Evolutionary conservation across 2,329 filamentous ascomycete species (phyloP).

Genomic region (Blumeria graminis): DNA sequence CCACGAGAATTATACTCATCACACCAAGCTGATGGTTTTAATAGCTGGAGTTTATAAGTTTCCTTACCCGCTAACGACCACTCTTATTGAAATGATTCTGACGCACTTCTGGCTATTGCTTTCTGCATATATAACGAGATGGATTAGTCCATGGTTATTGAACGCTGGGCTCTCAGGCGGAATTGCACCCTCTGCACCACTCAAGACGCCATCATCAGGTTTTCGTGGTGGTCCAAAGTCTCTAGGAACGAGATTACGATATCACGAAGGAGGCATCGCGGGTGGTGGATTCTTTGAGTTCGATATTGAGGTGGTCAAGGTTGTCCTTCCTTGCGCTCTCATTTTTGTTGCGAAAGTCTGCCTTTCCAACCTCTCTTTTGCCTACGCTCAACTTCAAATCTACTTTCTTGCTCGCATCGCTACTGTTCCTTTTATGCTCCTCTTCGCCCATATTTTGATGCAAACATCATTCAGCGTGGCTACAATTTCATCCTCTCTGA

Average conservation of each 20-base stretch:
- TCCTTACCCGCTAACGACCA: constrained; percentile 25
- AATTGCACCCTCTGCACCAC: constrained; percentile 21
- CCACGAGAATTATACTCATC: constrained; percentile 11
- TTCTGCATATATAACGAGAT: constrained; percentile 23
- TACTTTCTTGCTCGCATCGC: constrained; percentile 27
- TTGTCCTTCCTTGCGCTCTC: constrained; percentile 23
- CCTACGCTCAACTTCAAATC: constrained; percentile 25
- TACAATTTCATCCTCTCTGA: constrained; percentile 24
- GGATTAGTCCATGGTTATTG: constrained; percentile 18
- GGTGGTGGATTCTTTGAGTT: constrained; percentile 30
- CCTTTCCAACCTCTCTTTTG: constrained; percentile 28
- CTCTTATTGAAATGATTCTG: constrained; percentile 25
- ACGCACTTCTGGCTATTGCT: constrained; percentile 23
- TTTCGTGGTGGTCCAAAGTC: constrained; percentile 12
- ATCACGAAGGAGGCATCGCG: constrained; percentile 22
- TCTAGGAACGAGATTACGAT: constrained; percentile 8
- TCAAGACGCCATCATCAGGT: constrained; percentile 12
- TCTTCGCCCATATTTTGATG: constrained; percentile 23
- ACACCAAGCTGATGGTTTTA: constrained; percentile 12
- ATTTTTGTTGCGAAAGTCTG: constrained; percentile 25
- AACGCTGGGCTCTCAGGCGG: constrained; percentile 18
- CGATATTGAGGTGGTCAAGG: constrained; percentile 21
- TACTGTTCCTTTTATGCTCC: constrained; percentile 23
- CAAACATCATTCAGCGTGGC: constrained; percentile 22
- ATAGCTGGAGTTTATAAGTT: constrained; percentile 25